A percentile compares a stretch with the other conserved stretches of the same genome.
phyloP scores from a whole-genome alignment of 768 basidiomycete species.

The Phaffia tasmanica region DNA sequence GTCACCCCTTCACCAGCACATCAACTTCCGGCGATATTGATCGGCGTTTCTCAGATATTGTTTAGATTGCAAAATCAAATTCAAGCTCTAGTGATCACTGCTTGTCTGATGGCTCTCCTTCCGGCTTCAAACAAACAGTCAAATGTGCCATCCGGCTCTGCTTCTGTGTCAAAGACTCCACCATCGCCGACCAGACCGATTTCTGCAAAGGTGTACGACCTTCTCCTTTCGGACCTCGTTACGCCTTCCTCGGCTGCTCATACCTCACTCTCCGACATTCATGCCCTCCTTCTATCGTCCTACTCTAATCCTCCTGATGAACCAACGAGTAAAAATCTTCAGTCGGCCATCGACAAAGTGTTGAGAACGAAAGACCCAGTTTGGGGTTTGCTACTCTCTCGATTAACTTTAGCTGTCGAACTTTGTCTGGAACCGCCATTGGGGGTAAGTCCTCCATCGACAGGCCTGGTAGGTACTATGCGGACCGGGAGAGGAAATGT shows the following conservation, averaged over 20 bases:
- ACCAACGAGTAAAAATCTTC: not conserved
- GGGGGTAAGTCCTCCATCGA: too few species aligned
- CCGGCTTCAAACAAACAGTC: not conserved
- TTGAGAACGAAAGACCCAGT: constrained; percentile 12
- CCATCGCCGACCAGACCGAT: not conserved
- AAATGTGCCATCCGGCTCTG: too few species aligned
- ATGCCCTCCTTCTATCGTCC: not conserved
- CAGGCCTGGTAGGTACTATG: not conserved
- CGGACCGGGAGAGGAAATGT: not conserved
- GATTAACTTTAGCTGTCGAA: not conserved
- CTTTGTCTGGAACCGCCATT: not conserved
- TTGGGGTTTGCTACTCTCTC: constrained; percentile 2
- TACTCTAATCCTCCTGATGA: not conserved
- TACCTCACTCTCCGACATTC: constrained; percentile 9
- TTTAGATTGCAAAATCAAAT: constrained; percentile 15
- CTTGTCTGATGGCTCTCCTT: not conserved
- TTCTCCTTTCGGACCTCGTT: constrained; percentile 7
- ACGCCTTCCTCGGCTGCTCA: not conserved
- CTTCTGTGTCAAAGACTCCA: not conserved
- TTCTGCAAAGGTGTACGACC: not conserved
- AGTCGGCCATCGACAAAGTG: not conserved
- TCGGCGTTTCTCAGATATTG: not conserved
- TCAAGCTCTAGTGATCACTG: constrained; percentile 15
- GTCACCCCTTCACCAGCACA: not conserved
- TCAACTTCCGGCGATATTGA: constrained; percentile 5